Evolutionary conservation across 345 rosid genomes (phyloP).

Genomic region (Hibiscus mutabilis): DNA sequence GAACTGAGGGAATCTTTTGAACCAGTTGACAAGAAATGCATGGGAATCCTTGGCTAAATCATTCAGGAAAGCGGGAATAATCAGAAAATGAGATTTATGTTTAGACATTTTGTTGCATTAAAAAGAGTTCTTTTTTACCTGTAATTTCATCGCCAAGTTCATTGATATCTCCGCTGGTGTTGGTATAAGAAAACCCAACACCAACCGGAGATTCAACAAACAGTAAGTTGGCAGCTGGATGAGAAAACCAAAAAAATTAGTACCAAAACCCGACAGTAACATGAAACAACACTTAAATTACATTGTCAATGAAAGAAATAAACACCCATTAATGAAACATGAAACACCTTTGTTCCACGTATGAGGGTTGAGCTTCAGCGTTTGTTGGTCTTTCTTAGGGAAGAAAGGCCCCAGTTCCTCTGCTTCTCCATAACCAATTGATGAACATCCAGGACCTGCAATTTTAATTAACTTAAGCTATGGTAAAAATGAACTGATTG

Average conservation of each 20-base stretch:
- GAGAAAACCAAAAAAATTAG: background rate
- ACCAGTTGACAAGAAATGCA: slow-evolving; percentile 56
- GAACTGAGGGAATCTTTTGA: slow-evolving; percentile 59
- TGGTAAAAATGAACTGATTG: background rate
- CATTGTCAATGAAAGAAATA: background rate
- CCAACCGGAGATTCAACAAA: slow-evolving; percentile 67
- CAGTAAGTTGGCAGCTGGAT: slow-evolving; percentile 53
- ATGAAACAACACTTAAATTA: background rate
- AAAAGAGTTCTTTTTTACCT: slow-evolving; percentile 22
- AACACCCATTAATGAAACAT: background rate
- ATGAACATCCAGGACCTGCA: slow-evolving; percentile 81
- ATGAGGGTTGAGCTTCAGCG: slow-evolving; percentile 49
- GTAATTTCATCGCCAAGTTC: slow-evolving; percentile 52
- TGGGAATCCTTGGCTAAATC: slow-evolving; percentile 46
- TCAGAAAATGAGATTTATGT: background rate
- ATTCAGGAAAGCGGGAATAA: background rate
- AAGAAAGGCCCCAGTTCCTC: slow-evolving; percentile 86
- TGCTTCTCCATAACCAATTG: slow-evolving; percentile 65
- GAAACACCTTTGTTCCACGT: slow-evolving; percentile 62
- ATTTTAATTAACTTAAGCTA: background rate
- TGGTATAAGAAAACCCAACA: slow-evolving; percentile 58
- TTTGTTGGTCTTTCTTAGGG: slow-evolving; percentile 38
- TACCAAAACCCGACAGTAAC: background rate
- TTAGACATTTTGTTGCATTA: background rate
- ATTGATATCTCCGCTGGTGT: slow-evolving; percentile 35